Evolutionary conservation across 2,329 filamentous ascomycete species (phyloP).

Genomic region (Fusarium musae): DNA sequence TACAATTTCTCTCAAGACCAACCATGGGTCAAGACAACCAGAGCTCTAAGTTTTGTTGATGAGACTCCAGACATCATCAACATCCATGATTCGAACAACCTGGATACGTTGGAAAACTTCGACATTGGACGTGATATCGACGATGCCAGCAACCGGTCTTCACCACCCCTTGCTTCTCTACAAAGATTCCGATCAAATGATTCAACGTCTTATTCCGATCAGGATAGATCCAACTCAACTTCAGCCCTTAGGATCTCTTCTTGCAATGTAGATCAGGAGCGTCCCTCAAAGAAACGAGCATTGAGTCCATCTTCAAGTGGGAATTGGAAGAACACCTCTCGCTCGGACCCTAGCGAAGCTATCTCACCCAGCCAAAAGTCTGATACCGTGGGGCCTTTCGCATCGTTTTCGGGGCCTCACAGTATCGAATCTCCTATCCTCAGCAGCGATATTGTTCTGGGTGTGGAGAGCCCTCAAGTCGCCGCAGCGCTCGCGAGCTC

Average conservation of each 20-base stretch:
- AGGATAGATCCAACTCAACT: not conserved
- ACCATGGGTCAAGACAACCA: constrained; percentile 44
- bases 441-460: constrained; percentile 6
- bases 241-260: not conserved
- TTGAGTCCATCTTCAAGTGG: constrained; percentile 32
- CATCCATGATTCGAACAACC: constrained; percentile 39
- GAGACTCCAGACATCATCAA: constrained; percentile 46
- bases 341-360: constrained; percentile 17
- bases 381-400: constrained; percentile 7
- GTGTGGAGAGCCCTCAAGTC: constrained; percentile 7
- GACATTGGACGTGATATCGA: constrained; percentile 1
- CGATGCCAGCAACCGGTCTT: constrained; percentile 15
- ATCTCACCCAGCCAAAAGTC: constrained; percentile 33
- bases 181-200: constrained; percentile 7
- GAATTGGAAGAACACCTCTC: constrained; percentile 24
- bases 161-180: constrained; percentile 5
- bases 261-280: constrained; percentile 5
- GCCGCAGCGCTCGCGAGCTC: constrained; percentile 21
- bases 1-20: constrained; percentile 43
- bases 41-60: constrained; percentile 45
- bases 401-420: constrained; percentile 11
- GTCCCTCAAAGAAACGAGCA: constrained; percentile 38
- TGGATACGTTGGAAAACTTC: constrained; percentile 23
- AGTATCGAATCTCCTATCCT: constrained; percentile 11
- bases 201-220: not conserved